Conservation (phyloP, 306 rosid genomes). For the Gillenia trifoliata region DNA sequence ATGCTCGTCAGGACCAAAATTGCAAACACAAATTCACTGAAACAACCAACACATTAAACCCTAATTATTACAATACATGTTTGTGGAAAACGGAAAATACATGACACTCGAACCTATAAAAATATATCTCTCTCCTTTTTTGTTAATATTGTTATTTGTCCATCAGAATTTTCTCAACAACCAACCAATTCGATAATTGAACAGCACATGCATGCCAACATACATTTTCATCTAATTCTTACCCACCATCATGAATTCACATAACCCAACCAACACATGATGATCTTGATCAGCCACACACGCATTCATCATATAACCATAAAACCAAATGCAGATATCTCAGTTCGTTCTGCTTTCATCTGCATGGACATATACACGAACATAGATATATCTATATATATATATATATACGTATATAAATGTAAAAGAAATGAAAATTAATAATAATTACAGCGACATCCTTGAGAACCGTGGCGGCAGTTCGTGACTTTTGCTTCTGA, state of each 20-base stretch:
- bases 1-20: background rate
- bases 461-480: too few relatives aligned
- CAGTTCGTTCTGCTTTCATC: background rate
- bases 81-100: background rate
- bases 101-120: background rate
- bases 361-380: background rate
- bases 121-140: too few relatives aligned
- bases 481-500: too few relatives aligned
- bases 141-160: background rate
- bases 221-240: background rate
- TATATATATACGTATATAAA: too few relatives aligned
- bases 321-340: background rate
- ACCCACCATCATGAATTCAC: background rate
- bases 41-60: background rate
- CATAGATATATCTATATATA: too few relatives aligned
- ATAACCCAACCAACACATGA: background rate
- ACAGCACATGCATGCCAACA: background rate
- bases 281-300: background rate
- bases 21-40: background rate
- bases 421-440: too few relatives aligned
- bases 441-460: too few relatives aligned
- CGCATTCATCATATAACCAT: slow-evolving; percentile 10
- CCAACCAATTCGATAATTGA: background rate
- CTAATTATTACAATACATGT: background rate
- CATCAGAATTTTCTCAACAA: background rate